Evolutionary conservation across 2,329 filamentous ascomycete species (phyloP).

Genomic region (Aspergillus thermomutatus): DNA sequence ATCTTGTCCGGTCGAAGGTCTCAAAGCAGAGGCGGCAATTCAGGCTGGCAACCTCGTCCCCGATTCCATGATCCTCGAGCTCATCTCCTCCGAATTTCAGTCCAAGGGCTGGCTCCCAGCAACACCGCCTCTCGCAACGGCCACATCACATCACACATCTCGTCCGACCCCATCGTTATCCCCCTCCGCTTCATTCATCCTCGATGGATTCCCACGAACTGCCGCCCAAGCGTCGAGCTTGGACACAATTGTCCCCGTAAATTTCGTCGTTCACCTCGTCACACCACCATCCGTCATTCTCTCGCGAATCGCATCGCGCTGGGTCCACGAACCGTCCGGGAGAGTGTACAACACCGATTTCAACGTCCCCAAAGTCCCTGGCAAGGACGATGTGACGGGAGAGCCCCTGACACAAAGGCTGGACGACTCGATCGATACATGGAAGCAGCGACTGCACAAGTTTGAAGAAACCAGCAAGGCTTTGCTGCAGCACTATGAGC

Average conservation of each 20-base stretch:
- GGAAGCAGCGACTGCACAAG: slow-evolving; percentile 72
- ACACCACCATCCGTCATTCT: slow-evolving; percentile 86
- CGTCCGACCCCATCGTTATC: slow-evolving; percentile 53
- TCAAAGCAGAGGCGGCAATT: slow-evolving; percentile 87
- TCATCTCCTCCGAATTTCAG: slow-evolving; percentile 86
- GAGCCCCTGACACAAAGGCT: slow-evolving; percentile 76
- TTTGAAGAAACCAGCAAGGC: slow-evolving; percentile 86
- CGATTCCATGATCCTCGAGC: slow-evolving; percentile 83
- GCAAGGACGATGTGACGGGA: slow-evolving; percentile 86
- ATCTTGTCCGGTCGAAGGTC: slow-evolving; percentile 54
- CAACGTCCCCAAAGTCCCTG: slow-evolving; percentile 75
- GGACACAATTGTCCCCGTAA: slow-evolving; percentile 84
- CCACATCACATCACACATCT: slow-evolving; percentile 38
- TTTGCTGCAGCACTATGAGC: slow-evolving; percentile 83
- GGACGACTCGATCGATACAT: slow-evolving; percentile 85
- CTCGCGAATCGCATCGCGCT: slow-evolving; percentile 83
- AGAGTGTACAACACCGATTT: slow-evolving; percentile 94
- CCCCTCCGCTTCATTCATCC: slow-evolving; percentile 82
- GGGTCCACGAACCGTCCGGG: slow-evolving; percentile 89
- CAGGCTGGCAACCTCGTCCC: slow-evolving; percentile 85
- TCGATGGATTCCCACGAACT: slow-evolving; percentile 94
- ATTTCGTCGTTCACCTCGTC: slow-evolving; percentile 81
- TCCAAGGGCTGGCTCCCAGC: slow-evolving; percentile 75
- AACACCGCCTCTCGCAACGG: slow-evolving; percentile 1
- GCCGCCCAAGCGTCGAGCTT: slow-evolving; percentile 73